Evolutionary conservation across 345 rosid genomes (phyloP).

Genomic region (Camelina neglecta): DNA sequence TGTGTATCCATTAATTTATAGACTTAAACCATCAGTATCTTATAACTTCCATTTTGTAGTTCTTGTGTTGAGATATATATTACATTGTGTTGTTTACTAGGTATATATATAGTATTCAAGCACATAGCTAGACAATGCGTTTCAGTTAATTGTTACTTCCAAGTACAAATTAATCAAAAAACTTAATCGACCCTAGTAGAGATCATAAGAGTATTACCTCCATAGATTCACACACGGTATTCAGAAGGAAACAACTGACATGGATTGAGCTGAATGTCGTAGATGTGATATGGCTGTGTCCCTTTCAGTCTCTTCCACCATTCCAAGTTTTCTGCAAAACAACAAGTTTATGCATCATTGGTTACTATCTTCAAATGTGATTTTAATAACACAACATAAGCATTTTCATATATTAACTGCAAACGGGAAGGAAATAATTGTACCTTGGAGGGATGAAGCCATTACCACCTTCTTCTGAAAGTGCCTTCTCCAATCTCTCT

Average conservation of each 20-base stretch:
- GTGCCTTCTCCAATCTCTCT: conserved; percentile 92
- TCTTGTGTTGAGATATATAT: neutral
- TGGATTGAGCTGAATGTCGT: conserved; percentile 55
- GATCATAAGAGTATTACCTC: conserved; percentile 9
- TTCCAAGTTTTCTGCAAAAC: conserved; percentile 56
- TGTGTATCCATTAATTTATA: neutral
- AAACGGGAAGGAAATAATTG: neutral
- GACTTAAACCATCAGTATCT: conserved; percentile 8
- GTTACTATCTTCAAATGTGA: neutral
- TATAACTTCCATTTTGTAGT: neutral
- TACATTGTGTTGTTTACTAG: neutral
- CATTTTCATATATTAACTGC: neutral
- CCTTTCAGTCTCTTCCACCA: conserved; percentile 59
- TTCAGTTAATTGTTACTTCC: neutral
- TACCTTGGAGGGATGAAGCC: conserved; percentile 27
- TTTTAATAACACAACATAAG: no score
- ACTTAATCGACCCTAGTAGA: neutral
- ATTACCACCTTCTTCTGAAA: conserved; percentile 54
- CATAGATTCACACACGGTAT: neutral
- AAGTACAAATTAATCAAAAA: neutral
- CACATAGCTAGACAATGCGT: neutral
- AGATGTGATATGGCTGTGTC: conserved; percentile 63
- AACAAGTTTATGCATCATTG: conserved; percentile 25
- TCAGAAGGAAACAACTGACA: conserved; percentile 69
- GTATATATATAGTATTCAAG: neutral